Evolutionary conservation across 2,329 filamentous ascomycete species (phyloP).

Genomic region (Aureobasidium sp.): DNA sequence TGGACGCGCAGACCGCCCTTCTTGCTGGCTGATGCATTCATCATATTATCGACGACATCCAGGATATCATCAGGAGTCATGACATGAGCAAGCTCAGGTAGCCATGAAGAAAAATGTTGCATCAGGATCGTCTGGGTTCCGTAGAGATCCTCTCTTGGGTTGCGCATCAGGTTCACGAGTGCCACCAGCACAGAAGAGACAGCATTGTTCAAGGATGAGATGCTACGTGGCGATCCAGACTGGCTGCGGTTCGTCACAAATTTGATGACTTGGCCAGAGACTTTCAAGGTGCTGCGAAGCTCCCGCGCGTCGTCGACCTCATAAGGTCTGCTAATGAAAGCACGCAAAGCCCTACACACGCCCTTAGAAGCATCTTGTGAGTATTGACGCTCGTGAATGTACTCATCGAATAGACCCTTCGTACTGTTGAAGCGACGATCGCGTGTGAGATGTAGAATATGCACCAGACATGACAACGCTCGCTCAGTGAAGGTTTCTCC

Average conservation of each 20-base stretch:
- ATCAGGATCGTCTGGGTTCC: constrained; percentile 74
- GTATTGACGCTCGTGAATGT: constrained; percentile 15
- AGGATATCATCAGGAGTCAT: constrained; percentile 78
- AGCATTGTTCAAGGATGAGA: neutral
- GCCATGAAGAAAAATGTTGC: constrained; percentile 94
- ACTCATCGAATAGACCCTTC: constrained; percentile 15
- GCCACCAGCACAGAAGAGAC: constrained; percentile 7
- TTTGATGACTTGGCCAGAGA: constrained; percentile 17
- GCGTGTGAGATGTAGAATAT: constrained; percentile 15
- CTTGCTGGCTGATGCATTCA: constrained; percentile 10
- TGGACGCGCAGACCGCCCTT: constrained; percentile 9
- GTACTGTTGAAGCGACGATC: constrained; percentile 18
- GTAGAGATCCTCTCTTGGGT: constrained; percentile 13
- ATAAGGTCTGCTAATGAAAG: constrained; percentile 17
- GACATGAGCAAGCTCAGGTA: constrained; percentile 78
- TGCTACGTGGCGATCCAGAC: neutral
- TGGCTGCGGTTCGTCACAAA: constrained; percentile 8
- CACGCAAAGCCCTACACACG: constrained; percentile 16
- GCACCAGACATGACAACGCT: constrained; percentile 17
- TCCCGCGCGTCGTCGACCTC: constrained; percentile 18
- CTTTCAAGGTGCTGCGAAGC: constrained; percentile 18
- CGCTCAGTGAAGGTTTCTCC: constrained; percentile 14
- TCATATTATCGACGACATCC: constrained; percentile 59
- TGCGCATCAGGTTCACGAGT: constrained; percentile 11
- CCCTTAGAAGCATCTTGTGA: constrained; percentile 15